These are phyloP conservation scores for Actinidia arguta DNA, from an alignment of 179 eudicot species.

Conservation along the genomic window DNA sequence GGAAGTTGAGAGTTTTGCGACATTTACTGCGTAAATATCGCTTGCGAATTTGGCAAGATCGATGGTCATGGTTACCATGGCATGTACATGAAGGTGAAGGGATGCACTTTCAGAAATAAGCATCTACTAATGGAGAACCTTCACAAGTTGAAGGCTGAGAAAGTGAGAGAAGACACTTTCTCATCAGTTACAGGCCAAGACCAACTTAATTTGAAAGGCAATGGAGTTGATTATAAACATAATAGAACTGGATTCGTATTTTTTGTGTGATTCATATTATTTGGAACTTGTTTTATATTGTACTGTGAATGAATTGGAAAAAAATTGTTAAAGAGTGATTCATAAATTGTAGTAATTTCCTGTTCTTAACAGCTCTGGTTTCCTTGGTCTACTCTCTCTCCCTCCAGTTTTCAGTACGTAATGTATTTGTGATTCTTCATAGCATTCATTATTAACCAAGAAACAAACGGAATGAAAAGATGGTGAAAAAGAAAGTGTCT, in stretches of 20 bases:
- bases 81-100: too few species aligned
- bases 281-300: not conserved
- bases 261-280: not conserved
- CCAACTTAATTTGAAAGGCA: not conserved
- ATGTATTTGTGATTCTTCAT: too few species aligned
- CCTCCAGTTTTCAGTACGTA: too few species aligned
- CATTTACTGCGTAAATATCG: constrained; percentile 24
- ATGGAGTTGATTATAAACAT: not conserved
- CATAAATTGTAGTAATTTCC: too few species aligned
- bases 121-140: constrained; percentile 23
- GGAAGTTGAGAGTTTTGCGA: constrained; percentile 22
- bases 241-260: not conserved
- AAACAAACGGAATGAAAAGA: too few species aligned
- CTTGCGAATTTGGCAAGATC: constrained; percentile 17
- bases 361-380: too few species aligned
- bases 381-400: too few species aligned
- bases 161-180: constrained; percentile 15
- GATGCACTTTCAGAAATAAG: constrained; percentile 25
- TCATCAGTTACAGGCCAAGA: constrained; percentile 22
- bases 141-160: constrained; percentile 31
- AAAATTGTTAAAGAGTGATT: too few species aligned
- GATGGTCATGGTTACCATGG: constrained; percentile 25
- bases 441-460: too few species aligned
- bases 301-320: too few species aligned
- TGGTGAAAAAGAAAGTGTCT: too few species aligned